These are phyloP conservation scores for Aspergillus ochraceus DNA, from an alignment of 2,329 filamentous ascomycete species.

Conservation along the genomic window DNA sequence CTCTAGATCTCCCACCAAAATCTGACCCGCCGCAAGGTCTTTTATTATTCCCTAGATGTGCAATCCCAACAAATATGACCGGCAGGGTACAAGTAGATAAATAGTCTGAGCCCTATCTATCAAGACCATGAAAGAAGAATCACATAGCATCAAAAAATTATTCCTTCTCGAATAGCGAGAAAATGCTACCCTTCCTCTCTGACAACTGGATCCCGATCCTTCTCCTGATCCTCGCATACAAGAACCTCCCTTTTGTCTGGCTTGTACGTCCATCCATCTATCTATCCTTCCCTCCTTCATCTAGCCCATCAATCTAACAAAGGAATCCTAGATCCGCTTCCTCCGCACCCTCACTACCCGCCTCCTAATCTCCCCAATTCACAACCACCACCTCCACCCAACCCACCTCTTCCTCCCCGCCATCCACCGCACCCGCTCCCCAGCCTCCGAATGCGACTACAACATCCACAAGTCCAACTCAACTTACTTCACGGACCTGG, in stretches of 20 bases:
- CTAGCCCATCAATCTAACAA: not conserved
- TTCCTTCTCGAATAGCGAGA: too few relatives aligned
- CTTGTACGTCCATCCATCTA: conserved; percentile 1
- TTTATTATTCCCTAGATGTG: too few relatives aligned
- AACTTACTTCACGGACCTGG: conserved; percentile 20
- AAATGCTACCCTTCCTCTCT: not conserved
- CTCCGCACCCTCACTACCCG: not conserved
- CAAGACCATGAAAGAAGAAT: too few relatives aligned
- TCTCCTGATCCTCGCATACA: conserved; percentile 4
- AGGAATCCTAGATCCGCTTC: not conserved
- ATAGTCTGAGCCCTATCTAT: too few relatives aligned
- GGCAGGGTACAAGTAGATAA: too few relatives aligned
- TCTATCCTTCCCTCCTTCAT: not conserved
- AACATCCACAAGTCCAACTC: conserved; percentile 23
- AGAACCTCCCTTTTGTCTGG: conserved; percentile 11
- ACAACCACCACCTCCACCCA: not conserved
- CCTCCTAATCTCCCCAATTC: not conserved
- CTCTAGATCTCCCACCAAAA: too few relatives aligned
- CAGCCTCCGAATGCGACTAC: conserved; percentile 19
- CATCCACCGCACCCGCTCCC: conserved; percentile 1
- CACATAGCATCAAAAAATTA: too few relatives aligned
- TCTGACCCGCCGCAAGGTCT: too few relatives aligned
- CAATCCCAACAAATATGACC: too few relatives aligned
- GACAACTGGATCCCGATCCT: not conserved
- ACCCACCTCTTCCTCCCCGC: conserved; percentile 6